Conservation (phyloP, 2,329 filamentous ascomycete species). For the Xylariaceae sp. region DNA sequence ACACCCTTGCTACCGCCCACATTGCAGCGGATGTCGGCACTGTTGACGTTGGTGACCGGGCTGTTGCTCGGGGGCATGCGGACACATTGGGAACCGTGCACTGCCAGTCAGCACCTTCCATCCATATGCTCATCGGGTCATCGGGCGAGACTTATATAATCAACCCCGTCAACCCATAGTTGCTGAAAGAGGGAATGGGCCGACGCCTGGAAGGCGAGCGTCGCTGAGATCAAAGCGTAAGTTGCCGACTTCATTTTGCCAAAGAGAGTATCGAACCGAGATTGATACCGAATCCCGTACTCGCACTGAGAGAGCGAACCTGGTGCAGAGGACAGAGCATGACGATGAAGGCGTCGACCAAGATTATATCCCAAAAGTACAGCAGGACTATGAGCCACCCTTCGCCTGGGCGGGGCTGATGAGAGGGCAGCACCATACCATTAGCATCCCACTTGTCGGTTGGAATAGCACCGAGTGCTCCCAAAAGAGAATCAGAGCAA, state of each 20-base stretch:
- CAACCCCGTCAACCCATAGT: constrained; percentile 45
- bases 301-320: constrained; percentile 3
- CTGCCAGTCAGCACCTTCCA: constrained; percentile 20
- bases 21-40: constrained; percentile 41
- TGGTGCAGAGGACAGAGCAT: constrained; percentile 3
- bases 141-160: constrained; percentile 26
- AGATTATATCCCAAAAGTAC: constrained; percentile 10
- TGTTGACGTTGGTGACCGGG: constrained; percentile 42
- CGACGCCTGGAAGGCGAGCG: constrained; percentile 35
- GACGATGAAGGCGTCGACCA: neutral
- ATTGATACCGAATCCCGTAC: neutral
- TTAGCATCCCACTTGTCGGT: constrained; percentile 10
- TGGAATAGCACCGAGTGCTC: constrained; percentile 21
- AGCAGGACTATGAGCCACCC: neutral
- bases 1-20: constrained; percentile 31
- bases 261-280: constrained; percentile 7
- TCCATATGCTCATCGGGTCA: neutral
- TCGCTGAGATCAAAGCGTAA: constrained; percentile 30
- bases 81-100: constrained; percentile 39
- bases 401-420: neutral
- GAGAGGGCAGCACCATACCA: neutral
- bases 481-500: constrained; percentile 17
- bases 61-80: constrained; percentile 46
- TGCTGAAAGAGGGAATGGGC: constrained; percentile 49
- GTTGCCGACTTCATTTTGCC: constrained; percentile 35